phyloP scores from a whole-genome alignment of 1,139 yeast species.

The Arxiozyma slooffiae region DNA sequence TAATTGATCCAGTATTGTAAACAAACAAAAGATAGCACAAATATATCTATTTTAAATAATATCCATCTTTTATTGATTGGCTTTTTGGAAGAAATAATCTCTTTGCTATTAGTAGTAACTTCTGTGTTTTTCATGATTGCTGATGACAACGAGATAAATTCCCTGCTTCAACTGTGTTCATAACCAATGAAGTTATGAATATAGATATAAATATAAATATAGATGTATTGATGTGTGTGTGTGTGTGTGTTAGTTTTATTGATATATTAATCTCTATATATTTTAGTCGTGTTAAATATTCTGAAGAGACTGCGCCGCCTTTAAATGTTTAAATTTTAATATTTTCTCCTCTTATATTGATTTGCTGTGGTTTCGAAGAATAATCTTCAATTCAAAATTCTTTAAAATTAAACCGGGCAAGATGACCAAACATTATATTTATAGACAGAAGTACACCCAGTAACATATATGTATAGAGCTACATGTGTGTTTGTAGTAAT shows the following conservation, averaged over 20 bases:
- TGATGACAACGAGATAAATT: not conserved
- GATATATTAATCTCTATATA: no score
- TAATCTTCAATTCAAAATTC: not conserved
- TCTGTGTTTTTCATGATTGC: not conserved
- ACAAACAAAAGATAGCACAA: slow-evolving; percentile 48
- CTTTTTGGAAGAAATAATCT: not conserved
- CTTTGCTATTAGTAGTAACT: not conserved
- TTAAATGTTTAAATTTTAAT: no score
- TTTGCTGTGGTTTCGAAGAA: not conserved
- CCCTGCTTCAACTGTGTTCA: not conserved
- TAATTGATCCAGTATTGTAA: slow-evolving; percentile 49
- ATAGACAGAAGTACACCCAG: no score
- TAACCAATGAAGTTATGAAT: not conserved
- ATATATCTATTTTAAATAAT: slow-evolving; percentile 44
- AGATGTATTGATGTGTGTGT: slow-evolving; percentile 19
- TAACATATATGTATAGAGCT: no score
- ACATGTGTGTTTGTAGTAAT: not conserved
- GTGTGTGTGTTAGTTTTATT: not conserved
- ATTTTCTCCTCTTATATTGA: not conserved
- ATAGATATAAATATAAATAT: no score
- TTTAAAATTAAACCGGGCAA: no score
- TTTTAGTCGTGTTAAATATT: no score
- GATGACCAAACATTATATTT: no score
- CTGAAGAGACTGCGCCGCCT: not conserved
- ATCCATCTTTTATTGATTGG: slow-evolving; percentile 32